A percentile compares a stretch with the other conserved stretches of the same genome.
These are phyloP conservation scores for Acrocalymma vagum DNA, from an alignment of 2,329 filamentous ascomycete genomes.

Conservation along the genomic window DNA sequence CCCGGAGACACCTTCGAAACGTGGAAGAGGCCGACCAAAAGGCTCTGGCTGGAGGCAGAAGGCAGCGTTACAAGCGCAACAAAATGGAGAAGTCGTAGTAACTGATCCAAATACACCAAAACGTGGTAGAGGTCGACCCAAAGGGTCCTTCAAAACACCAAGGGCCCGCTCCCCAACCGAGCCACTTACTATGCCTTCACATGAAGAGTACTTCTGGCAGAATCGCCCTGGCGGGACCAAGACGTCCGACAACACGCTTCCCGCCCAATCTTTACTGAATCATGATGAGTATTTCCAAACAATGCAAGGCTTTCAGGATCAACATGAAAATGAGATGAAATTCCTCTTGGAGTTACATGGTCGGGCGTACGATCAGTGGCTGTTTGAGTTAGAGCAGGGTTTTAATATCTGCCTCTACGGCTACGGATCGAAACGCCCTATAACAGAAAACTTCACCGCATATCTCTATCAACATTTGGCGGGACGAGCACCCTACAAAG, in stretches of 20 bases:
- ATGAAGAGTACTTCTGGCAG: conserved; percentile 94
- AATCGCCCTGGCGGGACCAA: conserved; percentile 83
- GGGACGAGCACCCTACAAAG: conserved; percentile 34
- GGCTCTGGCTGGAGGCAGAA: too few species aligned
- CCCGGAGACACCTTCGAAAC: conserved; percentile 65
- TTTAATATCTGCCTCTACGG: conserved; percentile 94
- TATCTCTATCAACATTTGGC: conserved; percentile 65
- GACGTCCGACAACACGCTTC: conserved; percentile 86
- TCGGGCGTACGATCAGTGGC: conserved; percentile 89
- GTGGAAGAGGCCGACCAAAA: conserved; percentile 52
- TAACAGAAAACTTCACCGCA: conserved; percentile 79
- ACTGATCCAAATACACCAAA: conserved; percentile 62
- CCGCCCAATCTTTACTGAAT: conserved; percentile 77
- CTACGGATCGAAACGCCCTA: conserved; percentile 84
- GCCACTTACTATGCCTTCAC: conserved; percentile 80
- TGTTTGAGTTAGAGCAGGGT: conserved; percentile 84
- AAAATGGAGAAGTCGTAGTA: conserved; percentile 30
- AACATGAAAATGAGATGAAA: conserved; percentile 73
- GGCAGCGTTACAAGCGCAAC: too few species aligned
- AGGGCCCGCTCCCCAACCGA: conserved; percentile 78
- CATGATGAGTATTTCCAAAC: conserved; percentile 91
- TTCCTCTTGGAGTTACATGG: conserved; percentile 79
- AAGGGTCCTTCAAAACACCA: conserved; percentile 59
- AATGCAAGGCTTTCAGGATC: conserved; percentile 70
- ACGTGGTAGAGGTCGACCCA: too few species aligned